phyloP scores from a whole-genome alignment of 1,139 yeast species.

The Oligophagozyma castellii region DNA sequence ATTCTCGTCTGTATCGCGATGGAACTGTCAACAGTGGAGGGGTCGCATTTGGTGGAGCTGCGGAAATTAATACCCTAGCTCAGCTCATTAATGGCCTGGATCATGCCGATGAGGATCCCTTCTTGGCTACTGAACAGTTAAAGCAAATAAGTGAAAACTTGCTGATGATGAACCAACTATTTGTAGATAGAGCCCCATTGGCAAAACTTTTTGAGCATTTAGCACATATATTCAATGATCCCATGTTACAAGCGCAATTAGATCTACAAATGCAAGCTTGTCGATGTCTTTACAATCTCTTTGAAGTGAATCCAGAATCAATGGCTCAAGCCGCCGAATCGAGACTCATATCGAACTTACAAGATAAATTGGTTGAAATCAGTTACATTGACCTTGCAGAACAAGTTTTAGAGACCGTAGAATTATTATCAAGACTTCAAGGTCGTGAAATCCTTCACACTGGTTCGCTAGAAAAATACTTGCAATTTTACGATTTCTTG shows the following conservation, averaged over 20 bases:
- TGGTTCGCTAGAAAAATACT: constrained; percentile 54
- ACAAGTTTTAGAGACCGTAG: constrained; percentile 71
- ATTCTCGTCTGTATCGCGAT: constrained; percentile 23
- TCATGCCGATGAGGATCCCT: constrained; percentile 30
- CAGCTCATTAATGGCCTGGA: constrained; percentile 18
- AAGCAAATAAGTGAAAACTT: constrained; percentile 50
- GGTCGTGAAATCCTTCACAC: constrained; percentile 38
- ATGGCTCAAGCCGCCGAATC: constrained; percentile 51
- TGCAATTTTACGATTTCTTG: constrained; percentile 74
- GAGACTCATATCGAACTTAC: constrained; percentile 54
- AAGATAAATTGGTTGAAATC: constrained; percentile 57
- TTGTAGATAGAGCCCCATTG: constrained; percentile 54
- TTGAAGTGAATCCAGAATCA: constrained; percentile 64
- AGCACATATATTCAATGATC: constrained; percentile 46
- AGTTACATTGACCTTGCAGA: constrained; percentile 85
- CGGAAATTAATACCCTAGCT: constrained; percentile 3
- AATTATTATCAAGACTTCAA: constrained; percentile 46
- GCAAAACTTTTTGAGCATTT: constrained; percentile 41
- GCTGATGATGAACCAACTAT: constrained; percentile 52
- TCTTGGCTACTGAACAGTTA: constrained; percentile 40
- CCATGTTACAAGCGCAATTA: constrained; percentile 46
- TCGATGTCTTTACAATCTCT: constrained; percentile 67
- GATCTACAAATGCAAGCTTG: constrained; percentile 78
- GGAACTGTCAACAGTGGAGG: constrained; percentile 10
- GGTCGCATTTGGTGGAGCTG: constrained; percentile 1